Evolutionary conservation across 495 filamentous ascomycete genomes (phyloP).

Genomic region (Penicillium maclennaniae): DNA sequence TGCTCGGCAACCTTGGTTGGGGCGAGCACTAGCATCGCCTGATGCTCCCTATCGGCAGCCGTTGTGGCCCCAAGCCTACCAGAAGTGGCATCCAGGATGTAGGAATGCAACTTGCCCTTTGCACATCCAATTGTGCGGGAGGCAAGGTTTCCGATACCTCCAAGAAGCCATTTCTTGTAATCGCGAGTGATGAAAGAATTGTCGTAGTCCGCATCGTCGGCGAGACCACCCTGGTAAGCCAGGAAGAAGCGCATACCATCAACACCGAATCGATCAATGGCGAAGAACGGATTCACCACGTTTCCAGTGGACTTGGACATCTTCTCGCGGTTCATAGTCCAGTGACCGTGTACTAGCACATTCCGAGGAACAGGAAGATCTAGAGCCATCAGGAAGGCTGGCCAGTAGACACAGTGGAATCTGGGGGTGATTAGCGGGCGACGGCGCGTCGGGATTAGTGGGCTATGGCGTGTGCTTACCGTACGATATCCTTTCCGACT

Average conservation of each 20-base stretch:
- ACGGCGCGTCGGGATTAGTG: not conserved
- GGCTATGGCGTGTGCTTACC: constrained; percentile 37
- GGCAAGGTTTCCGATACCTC: constrained; percentile 73
- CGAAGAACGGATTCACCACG: constrained; percentile 92
- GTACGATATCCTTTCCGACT: constrained; percentile 91
- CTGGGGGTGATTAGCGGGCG: constrained; percentile 25
- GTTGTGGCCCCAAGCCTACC: constrained; percentile 28
- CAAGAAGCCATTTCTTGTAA: constrained; percentile 75
- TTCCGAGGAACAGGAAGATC: constrained; percentile 77
- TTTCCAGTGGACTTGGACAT: constrained; percentile 97
- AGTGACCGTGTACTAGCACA: constrained; percentile 87
- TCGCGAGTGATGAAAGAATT: constrained; percentile 69
- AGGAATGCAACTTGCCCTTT: constrained; percentile 57
- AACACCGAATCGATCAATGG: constrained; percentile 80
- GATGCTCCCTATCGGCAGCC: constrained; percentile 29
- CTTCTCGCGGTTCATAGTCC: constrained; percentile 83
- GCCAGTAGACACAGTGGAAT: constrained; percentile 98
- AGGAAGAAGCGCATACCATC: constrained; percentile 89
- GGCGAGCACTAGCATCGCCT: constrained; percentile 32
- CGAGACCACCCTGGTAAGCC: constrained; percentile 68
- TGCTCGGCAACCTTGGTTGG: constrained; percentile 41
- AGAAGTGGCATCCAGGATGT: constrained; percentile 44
- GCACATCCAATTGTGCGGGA: constrained; percentile 65
- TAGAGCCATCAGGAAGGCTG: constrained; percentile 87
- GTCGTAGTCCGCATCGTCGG: constrained; percentile 75